phyloP scores from a whole-genome alignment of 75 land plant genomes.

The Selaginella moellendorffii region DNA sequence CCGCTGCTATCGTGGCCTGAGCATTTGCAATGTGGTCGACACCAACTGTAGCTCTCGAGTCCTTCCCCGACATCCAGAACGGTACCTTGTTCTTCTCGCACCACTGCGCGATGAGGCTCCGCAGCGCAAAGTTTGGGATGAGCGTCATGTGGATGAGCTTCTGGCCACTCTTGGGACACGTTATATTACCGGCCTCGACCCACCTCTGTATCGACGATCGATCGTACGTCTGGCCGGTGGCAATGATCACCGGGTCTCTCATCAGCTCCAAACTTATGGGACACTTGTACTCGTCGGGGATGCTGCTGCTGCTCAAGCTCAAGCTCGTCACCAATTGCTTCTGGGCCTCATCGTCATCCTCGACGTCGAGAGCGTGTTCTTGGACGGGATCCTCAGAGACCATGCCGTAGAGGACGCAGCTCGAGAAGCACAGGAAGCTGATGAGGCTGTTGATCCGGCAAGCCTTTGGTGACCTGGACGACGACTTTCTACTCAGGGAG shows the following conservation, averaged over 20 bases:
- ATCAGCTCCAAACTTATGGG: constrained; percentile 80
- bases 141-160: constrained; percentile 38
- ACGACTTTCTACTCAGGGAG: too few relatives aligned
- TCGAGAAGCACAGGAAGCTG: constrained; percentile 56
- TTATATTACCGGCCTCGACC: constrained; percentile 60
- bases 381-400: constrained; percentile 12
- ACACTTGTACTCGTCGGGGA: constrained; percentile 74
- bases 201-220: constrained; percentile 48
- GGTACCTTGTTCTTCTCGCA: constrained; percentile 50
- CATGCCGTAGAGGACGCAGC: constrained; percentile 61
- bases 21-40: constrained; percentile 15
- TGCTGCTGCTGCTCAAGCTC: too few relatives aligned
- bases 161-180: constrained; percentile 90
- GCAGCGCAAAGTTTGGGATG: constrained; percentile 51
- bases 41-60: constrained; percentile 4
- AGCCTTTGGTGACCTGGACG: too few relatives aligned
- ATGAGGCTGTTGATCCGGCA: constrained; percentile 24
- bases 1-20: constrained; percentile 54
- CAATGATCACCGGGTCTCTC: constrained; percentile 79
- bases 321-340: neutral
- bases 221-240: constrained; percentile 93
- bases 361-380: neutral
- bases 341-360: constrained; percentile 11
- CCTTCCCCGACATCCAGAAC: constrained; percentile 24
- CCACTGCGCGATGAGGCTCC: constrained; percentile 63